Base-by-base conservation (phyloP, 1,284 basidiomycete genomes). In the Albatrellus sp. region DNA sequence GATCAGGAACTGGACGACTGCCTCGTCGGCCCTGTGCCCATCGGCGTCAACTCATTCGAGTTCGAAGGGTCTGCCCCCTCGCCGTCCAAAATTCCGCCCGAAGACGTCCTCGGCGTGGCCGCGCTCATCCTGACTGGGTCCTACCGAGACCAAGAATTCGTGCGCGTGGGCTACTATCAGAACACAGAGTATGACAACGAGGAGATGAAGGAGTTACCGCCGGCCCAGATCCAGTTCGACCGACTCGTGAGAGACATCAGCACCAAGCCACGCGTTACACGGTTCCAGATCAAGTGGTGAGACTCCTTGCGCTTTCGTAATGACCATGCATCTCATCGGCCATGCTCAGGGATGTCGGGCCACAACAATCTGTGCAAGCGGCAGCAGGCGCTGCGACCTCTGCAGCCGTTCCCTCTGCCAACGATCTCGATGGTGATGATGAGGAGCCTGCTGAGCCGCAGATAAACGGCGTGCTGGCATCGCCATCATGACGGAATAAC, bases 111-210 rank as follows among this genome's bases (percentile, higher is more conserved):
- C 1, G 90, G 91, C 34, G 89, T 94, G 12, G 87, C 90, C 0
- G 90, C 91, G 2, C 79, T 94, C 56, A 90, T 94, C 57, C 72
- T 92, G 52, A 90, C 91, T n/a, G 85, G 87, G 43, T 78, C 87
- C 44, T 87, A 94, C 63, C 78, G 78, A 30, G 92, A 94, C 44
- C 91, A 96, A 57, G 94, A 98, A 62, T 99, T 99, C 62, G 94
- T 99, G 33, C 80, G 94, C 35, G 93, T 99, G 16, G 94, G 96
- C 5, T 98, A 99, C 65, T 99, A 99, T 62, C 96, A 98, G 64
- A 96, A 98, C 61, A 98, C 93, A 40, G 93, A 97, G 60, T 98
- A 98, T 61, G 92, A 97, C 61, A 86, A 86, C 52, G 88, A 93
- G 50, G 89, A 90, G 64, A 80, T 91, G 76, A 85, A 79, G 58